Base-by-base conservation (phyloP, 192 early-diverging fungal species). In the Pilobolus umbonatus region DNA sequence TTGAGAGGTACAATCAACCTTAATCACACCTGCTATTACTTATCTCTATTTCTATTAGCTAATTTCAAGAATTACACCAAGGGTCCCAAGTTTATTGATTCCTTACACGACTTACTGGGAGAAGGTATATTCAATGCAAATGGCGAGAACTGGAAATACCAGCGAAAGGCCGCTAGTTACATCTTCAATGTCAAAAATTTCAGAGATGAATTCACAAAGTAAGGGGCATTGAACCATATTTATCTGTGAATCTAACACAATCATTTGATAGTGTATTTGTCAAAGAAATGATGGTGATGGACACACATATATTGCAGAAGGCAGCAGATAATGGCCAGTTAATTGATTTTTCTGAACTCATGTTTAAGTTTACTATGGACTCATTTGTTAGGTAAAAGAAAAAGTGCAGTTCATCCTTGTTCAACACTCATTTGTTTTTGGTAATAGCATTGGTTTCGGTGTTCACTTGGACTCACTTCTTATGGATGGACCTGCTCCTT, bases 71-170 rank as follows among this genome's bases (percentile, higher is more conserved):
- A 72, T 22, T 72, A 72, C 19, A 36, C 57, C 54, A 68, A 68
- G 24, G 76, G 78, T 21, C 69, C 75, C 3, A 55, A 59, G 21
- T 80, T 80, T 19, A 61, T 71, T 28, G 60, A 42, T 10, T 65
- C 69, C 26, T 65, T 75, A 9, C 64, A 75, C 8, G 74, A 79
- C 32, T 57, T 86, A 34, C 55, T 88, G 4, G 86, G 86, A 10
- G 64, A 76, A 38, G 86, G 86, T 21, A 88, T 88, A 53, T 88
- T 88, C 52, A 85, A 81, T 68, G 63, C 77, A 0, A 83, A 88
- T 65, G 86, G 86, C 12, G 57, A 67, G 45, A n/a, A 55, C 1
- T 88, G 86, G 85, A 66, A 65, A 22, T 57, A 51, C 4, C 82
- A 85, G 36, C 68, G 85, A 22, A 86, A 88, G 57, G 51, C 69